Conservation (phyloP, 345 rosid genomes). For the Populus alba region DNA sequence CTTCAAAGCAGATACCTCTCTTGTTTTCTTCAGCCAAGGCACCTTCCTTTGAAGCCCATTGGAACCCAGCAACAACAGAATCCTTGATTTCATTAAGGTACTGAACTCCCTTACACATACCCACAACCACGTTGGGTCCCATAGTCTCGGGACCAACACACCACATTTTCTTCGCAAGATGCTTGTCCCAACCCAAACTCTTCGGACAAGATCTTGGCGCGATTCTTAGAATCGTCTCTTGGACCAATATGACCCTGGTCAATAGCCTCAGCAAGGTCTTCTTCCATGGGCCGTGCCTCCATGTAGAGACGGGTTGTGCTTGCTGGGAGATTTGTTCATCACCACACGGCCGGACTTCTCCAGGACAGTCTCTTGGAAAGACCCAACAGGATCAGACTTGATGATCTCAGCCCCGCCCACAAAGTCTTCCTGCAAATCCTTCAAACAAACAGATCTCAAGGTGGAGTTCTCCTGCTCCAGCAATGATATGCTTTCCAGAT, state of each 20-base stretch:
- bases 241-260: slow-evolving; percentile 80
- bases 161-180: slow-evolving; percentile 84
- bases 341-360: slow-evolving; percentile 52
- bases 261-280: slow-evolving; percentile 76
- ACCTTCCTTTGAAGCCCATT: slow-evolving; percentile 89
- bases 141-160: slow-evolving; percentile 81
- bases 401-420: slow-evolving; percentile 83
- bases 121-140: slow-evolving; percentile 81
- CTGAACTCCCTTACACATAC: slow-evolving; percentile 91
- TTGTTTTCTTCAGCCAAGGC: slow-evolving; percentile 72
- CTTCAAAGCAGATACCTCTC: slow-evolving; percentile 83
- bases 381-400: slow-evolving; percentile 68
- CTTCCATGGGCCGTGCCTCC: slow-evolving; percentile 83
- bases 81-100: slow-evolving; percentile 85
- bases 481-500: slow-evolving; percentile 76
- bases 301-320: slow-evolving; percentile 78
- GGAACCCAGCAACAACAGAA: slow-evolving; percentile 89
- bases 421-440: slow-evolving; percentile 76
- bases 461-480: slow-evolving; percentile 85
- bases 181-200: slow-evolving; percentile 88
- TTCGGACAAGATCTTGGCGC: slow-evolving; percentile 68
- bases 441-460: slow-evolving; percentile 75
- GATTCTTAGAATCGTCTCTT: slow-evolving; percentile 72
- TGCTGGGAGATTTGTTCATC: slow-evolving; percentile 64
- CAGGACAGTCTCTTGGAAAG: slow-evolving; percentile 71